Evolutionary conservation across 2,329 filamentous ascomycete genomes (phyloP).

Genomic region (Cylindrodendrum hubeiense): DNA sequence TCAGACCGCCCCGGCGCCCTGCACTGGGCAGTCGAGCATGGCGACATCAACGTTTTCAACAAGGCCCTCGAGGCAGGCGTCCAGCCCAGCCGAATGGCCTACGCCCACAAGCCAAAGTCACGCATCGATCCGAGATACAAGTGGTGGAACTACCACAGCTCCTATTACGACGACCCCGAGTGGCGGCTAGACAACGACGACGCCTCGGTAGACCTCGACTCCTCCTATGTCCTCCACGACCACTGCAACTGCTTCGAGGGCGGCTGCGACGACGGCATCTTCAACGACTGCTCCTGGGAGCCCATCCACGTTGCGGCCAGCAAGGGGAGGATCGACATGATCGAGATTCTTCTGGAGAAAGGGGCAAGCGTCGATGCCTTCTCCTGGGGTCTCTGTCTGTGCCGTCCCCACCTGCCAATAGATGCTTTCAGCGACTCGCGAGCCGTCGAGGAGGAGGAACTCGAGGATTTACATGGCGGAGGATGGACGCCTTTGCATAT

Average conservation of each 20-base stretch:
- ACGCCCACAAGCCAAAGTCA: constrained; percentile 43
- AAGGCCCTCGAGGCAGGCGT: constrained; percentile 43
- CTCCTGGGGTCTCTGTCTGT: constrained; percentile 44
- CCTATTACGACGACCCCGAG: constrained; percentile 42
- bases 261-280: constrained; percentile 45
- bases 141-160: constrained; percentile 45
- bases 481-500: constrained; percentile 45
- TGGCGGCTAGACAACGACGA: constrained; percentile 43
- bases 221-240: constrained; percentile 40
- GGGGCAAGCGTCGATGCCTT: constrained; percentile 40
- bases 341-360: constrained; percentile 39
- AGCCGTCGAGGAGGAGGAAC: constrained; percentile 43
- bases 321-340: constrained; percentile 44
- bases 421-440: constrained; percentile 41
- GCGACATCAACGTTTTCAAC: constrained; percentile 34
- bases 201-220: constrained; percentile 43
- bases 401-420: constrained; percentile 43
- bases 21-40: constrained; percentile 44
- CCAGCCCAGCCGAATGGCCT: constrained; percentile 39
- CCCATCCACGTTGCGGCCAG: constrained; percentile 44
- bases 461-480: constrained; percentile 44
- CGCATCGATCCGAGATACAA: constrained; percentile 38
- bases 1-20: constrained; percentile 44
- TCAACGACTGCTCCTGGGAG: constrained; percentile 45
- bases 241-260: constrained; percentile 42